Percentiles rank a stretch among this genome's conserved stretches.
These are phyloP conservation scores for Pythium sp. DNA, from an alignment of 352 stramenopile species.

Conservation along the genomic window DNA sequence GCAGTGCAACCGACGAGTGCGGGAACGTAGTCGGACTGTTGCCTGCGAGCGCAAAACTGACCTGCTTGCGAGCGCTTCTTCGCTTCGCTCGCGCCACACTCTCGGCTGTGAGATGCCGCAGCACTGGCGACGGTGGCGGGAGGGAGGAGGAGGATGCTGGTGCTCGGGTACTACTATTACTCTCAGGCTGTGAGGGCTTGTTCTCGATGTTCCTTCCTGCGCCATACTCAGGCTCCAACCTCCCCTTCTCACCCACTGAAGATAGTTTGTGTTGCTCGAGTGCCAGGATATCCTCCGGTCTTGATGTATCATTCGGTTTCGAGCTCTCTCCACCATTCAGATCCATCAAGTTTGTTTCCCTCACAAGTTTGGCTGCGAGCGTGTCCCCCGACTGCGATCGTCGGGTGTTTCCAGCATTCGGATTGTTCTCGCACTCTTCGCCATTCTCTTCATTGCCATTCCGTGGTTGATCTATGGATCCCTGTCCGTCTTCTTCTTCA, in stretches of 20 bases:
- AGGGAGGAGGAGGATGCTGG: neutral
- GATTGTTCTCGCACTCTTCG: slow-evolving; percentile 1
- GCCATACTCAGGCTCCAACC: neutral
- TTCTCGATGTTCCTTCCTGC: neutral
- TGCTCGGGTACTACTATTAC: neutral
- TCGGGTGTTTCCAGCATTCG: neutral
- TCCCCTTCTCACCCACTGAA: neutral
- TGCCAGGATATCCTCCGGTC: neutral
- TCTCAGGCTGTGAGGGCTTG: neutral
- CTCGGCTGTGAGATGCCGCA: neutral
- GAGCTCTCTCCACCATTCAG: neutral
- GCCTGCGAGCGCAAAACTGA: slow-evolving; percentile 19
- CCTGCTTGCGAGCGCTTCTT: slow-evolving; percentile 17
- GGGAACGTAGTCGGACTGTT: slow-evolving; percentile 18
- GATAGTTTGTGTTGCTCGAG: neutral
- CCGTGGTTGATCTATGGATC: no score
- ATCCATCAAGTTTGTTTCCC: neutral
- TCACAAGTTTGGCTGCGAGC: neutral
- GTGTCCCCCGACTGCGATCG: slow-evolving; percentile 7
- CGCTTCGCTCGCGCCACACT: slow-evolving; percentile 2
- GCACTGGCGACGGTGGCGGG: slow-evolving; percentile 2
- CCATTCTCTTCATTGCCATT: neutral
- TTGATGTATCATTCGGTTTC: neutral
- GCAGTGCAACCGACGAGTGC: slow-evolving; percentile 35
- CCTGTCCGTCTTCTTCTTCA: neutral